Base-by-base conservation (phyloP, 441 rosid genomes). In the Erodium chrysanthum region DNA sequence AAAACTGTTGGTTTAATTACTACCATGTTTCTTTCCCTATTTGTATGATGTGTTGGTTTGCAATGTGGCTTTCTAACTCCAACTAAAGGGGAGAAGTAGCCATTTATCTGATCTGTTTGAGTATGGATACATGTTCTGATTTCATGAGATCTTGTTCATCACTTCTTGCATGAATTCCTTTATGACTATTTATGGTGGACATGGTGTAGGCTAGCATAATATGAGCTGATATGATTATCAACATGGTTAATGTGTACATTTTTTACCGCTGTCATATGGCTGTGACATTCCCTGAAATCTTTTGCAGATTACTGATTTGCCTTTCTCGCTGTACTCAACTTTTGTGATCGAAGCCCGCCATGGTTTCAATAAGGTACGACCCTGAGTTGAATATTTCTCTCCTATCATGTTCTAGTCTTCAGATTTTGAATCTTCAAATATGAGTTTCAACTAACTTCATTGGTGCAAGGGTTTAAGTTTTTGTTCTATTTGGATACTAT, bases 281-380 rank as follows among this genome's bases (percentile, higher is more conserved):
- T 7, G 60, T 54, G 62, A 58, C 62, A 66, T 63, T 70, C 15
- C 61, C 70, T 46, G 25, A 31, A 68, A 61, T 80, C 66, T 67
- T 76, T 63, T 82, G 86, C 96, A 94, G 98, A 83, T 94, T 33
- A 89, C 97, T 25, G 98, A 91, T 77, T 80, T 94, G 80, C 97
- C 98, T 15, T 94, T 94, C 73, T 91, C 98, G 42, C 88, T 94
- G 52, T 89, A 83, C 79, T 94, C 98, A 75, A 94, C 97, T 60
- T 94, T 94, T 72, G 96, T 91, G 70, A 88, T 94, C 12, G 98
- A 94, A 83, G 72, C 92, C 54, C 97, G 92, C 40, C 98, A 94
- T 81, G 97, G 98, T 63, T 94, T 94, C 83, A 94, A 94, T 69
- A 91, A 94, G 75, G 98, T 94, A 73, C 17, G 86, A 68, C 64